Percentiles rank a stretch among this genome's conserved stretches.
Conservation (phyloP, 1,139 yeast genomes). For the Eremothecium sinecaudum region DNA sequence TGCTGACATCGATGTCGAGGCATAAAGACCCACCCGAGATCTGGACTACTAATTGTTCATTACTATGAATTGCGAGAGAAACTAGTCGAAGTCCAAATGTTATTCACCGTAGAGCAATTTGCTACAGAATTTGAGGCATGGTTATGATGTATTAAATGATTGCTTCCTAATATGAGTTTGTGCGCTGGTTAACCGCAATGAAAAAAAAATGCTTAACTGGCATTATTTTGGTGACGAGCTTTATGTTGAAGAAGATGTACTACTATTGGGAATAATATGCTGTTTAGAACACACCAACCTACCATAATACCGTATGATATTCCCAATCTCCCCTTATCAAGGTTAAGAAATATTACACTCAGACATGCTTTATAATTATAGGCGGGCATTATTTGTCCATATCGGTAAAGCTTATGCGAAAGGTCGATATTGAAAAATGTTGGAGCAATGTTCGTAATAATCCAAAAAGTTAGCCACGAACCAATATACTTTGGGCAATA, state of each 20-base stretch:
- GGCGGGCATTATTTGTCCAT: slow-evolving; percentile 60
- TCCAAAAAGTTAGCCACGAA: slow-evolving; percentile 55
- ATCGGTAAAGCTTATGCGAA: slow-evolving; percentile 44
- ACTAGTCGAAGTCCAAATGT: too few relatives aligned
- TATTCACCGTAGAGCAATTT: too few relatives aligned
- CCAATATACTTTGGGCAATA: slow-evolving; percentile 45
- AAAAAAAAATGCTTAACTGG: slow-evolving; percentile 25
- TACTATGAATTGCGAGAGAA: too few relatives aligned
- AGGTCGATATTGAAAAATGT: slow-evolving; percentile 53
- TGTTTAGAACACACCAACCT: slow-evolving; percentile 49
- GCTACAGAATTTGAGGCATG: too few relatives aligned
- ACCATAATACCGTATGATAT: slow-evolving; percentile 47
- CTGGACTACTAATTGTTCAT: too few relatives aligned
- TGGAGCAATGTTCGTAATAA: slow-evolving; percentile 50
- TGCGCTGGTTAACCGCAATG: slow-evolving; percentile 23
- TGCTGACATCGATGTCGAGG: too few relatives aligned
- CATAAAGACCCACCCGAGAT: too few relatives aligned
- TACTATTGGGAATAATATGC: slow-evolving; percentile 38
- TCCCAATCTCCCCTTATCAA: slow-evolving; percentile 50
- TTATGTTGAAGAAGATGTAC: too few relatives aligned
- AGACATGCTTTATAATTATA: slow-evolving; percentile 48
- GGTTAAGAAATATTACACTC: slow-evolving; percentile 47
- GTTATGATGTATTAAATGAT: too few relatives aligned
- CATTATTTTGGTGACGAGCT: too few relatives aligned
- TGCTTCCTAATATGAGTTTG: background rate